phyloP scores from a whole-genome alignment of 2,329 filamentous ascomycete genomes.

The Penicillium palitans region DNA sequence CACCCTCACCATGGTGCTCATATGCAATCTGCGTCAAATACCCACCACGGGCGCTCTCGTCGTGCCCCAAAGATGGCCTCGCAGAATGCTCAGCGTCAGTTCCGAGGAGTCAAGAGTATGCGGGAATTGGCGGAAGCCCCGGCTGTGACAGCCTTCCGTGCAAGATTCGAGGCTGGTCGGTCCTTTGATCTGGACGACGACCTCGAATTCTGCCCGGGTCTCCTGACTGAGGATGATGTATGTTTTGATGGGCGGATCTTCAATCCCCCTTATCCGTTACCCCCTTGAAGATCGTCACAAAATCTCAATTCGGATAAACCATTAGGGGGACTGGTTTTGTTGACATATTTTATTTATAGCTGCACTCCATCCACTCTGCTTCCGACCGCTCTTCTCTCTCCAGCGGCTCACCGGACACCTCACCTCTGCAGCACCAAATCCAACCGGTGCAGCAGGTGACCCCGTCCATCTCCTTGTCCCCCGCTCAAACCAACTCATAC shows the following conservation, averaged over 20 bases:
- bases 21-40: conserved; percentile 58
- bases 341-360: conserved; percentile 52
- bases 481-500: conserved; percentile 54
- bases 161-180: conserved; percentile 83
- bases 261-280: neutral
- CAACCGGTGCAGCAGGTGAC: conserved; percentile 72
- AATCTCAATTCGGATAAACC: neutral
- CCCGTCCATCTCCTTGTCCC: conserved; percentile 71
- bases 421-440: conserved; percentile 81
- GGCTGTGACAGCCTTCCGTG: conserved; percentile 74
- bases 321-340: conserved; percentile 3
- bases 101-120: conserved; percentile 78
- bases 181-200: conserved; percentile 97
- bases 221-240: conserved; percentile 93
- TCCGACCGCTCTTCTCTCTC: conserved; percentile 92
- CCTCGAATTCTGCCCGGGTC: conserved; percentile 88
- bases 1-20: conserved; percentile 51
- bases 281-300: conserved; percentile 5
- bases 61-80: conserved; percentile 77
- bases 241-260: conserved; percentile 26
- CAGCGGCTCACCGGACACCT: conserved; percentile 89
- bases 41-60: conserved; percentile 82
- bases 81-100: conserved; percentile 84
- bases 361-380: conserved; percentile 86
- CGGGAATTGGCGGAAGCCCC: conserved; percentile 82